phyloP scores from a whole-genome alignment of 2,329 filamentous ascomycete genomes.

The Passalora sequoiae region DNA sequence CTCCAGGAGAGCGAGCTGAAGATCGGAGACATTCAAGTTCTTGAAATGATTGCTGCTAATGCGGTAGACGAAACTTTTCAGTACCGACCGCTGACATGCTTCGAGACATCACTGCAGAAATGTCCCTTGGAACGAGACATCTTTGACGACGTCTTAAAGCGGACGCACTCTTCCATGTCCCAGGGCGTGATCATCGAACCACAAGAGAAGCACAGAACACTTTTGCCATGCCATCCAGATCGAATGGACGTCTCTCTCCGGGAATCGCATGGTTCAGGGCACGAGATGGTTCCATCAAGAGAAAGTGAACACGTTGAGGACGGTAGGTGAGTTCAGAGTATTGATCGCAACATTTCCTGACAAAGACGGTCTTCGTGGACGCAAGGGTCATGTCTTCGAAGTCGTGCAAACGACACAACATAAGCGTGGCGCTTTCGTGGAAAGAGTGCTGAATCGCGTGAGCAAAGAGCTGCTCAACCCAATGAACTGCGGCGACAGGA shows the following conservation, averaged over 20 bases:
- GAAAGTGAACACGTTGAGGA: conserved; percentile 1
- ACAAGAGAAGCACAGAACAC: not conserved
- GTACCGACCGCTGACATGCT: conserved; percentile 7
- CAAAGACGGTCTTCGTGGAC: conserved; percentile 2
- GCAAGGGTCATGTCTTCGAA: conserved; percentile 7
- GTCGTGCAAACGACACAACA: conserved; percentile 6
- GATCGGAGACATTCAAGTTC: conserved; percentile 8
- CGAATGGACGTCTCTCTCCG: not conserved
- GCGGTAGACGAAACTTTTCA: not conserved
- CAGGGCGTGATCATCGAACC: not conserved
- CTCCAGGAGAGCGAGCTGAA: conserved; percentile 6
- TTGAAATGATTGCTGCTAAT: not conserved
- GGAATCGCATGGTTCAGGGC: not conserved
- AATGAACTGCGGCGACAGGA: conserved; percentile 3
- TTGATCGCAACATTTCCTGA: conserved; percentile 6
- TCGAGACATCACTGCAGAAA: not conserved
- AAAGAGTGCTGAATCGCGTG: conserved; percentile 5
- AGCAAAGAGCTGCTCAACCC: conserved; percentile 1
- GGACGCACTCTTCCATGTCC: not conserved
- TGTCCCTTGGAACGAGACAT: too few relatives aligned
- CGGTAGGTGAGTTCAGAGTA: conserved; percentile 5
- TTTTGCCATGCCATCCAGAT: not conserved
- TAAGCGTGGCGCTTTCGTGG: not conserved
- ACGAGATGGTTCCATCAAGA: conserved; percentile 7
- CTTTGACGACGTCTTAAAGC: conserved; percentile 5